Conservation (phyloP, 345 rosid species). For the Pistacia integerrima region DNA sequence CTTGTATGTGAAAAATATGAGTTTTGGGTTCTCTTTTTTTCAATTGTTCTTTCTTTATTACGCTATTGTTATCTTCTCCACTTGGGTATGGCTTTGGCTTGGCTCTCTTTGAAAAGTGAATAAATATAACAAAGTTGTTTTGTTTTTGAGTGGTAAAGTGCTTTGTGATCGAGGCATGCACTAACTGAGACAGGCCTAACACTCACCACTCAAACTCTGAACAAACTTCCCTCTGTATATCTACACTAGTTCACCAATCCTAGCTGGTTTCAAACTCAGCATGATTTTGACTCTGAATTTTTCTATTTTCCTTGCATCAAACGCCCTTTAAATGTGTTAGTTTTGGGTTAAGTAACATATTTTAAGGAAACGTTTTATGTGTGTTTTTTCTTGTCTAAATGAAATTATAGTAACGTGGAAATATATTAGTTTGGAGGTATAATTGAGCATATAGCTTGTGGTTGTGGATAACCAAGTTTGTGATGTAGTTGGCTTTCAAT, state of each 20-base stretch:
- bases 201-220: conserved; percentile 9
- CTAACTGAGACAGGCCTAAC: conserved; percentile 31
- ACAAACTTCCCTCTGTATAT: not conserved
- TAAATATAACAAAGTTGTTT: not conserved
- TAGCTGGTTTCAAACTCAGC: no score
- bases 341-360: no score
- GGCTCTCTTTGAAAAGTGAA: not conserved
- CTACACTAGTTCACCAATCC: not conserved
- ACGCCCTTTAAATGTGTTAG: no score
- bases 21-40: conserved; percentile 1
- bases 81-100: conserved; percentile 9
- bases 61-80: conserved; percentile 1
- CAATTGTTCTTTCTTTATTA: not conserved
- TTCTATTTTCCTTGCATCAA: no score
- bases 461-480: not conserved
- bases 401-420: no score
- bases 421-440: no score
- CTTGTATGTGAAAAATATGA: conserved; percentile 10
- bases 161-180: conserved; percentile 32
- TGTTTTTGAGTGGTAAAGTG: conserved; percentile 15
- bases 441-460: no score
- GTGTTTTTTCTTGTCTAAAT: no score
- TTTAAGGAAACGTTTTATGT: no score
- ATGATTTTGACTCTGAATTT: no score
- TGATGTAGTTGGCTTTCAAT: not conserved